These are phyloP conservation scores for Mycosphaerelloides madeirae DNA, from an alignment of 2,329 filamentous ascomycete species.

Conservation along the genomic window DNA sequence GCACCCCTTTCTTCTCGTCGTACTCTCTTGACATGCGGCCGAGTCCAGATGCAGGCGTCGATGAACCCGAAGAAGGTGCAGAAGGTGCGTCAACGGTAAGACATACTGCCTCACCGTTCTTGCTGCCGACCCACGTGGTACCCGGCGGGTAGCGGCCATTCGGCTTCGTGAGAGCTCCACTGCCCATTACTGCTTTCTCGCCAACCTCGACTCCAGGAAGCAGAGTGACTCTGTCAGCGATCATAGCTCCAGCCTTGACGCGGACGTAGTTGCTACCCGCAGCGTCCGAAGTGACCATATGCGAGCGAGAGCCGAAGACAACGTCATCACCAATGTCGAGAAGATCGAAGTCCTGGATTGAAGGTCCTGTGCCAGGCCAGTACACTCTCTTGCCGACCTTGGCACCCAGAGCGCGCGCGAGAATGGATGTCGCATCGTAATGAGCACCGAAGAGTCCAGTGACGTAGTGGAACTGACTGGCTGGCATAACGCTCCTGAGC, in stretches of 20 bases:
- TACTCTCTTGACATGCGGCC: constrained; percentile 4
- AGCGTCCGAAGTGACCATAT: constrained; percentile 52
- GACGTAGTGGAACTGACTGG: constrained; percentile 43
- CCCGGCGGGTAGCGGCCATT: constrained; percentile 42
- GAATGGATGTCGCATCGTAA: constrained; percentile 52
- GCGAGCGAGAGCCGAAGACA: constrained; percentile 55
- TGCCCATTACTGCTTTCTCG: constrained; percentile 49
- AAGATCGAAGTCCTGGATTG: constrained; percentile 52
- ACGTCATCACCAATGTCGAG: constrained; percentile 55
- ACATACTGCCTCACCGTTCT: constrained; percentile 48
- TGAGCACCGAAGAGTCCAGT: constrained; percentile 52
- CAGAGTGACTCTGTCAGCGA: constrained; percentile 52
- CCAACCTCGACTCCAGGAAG: constrained; percentile 51
- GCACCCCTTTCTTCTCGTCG: constrained; percentile 11
- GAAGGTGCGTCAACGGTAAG: constrained; percentile 29
- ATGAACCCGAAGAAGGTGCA: background rate
- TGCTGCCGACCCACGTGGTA: constrained; percentile 51
- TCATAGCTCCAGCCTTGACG: constrained; percentile 50
- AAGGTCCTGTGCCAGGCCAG: constrained; percentile 55
- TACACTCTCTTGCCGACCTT: constrained; percentile 52
- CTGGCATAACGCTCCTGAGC: constrained; percentile 44
- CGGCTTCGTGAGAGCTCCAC: constrained; percentile 49
- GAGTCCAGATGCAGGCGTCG: constrained; percentile 2
- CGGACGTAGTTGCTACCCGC: constrained; percentile 45
- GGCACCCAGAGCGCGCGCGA: constrained; percentile 49